Base-by-base conservation (phyloP, 257 asterid species). In the Scutellaria baicalensis region DNA sequence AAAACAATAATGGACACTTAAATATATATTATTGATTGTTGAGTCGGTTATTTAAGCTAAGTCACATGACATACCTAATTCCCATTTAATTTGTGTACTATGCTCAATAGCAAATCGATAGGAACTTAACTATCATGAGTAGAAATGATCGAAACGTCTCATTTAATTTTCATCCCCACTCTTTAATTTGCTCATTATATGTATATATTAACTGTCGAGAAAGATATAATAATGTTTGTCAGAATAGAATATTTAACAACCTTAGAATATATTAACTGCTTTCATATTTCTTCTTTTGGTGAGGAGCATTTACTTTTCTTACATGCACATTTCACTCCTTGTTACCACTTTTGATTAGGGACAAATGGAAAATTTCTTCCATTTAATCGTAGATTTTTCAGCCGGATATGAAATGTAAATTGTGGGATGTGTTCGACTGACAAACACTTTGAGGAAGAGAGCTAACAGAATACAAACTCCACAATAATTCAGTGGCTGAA, bases 21-120 rank as follows among this genome's bases (percentile, higher is more conserved):
- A 27, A 27, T 27, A 27, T 2, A 27, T 27, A 27, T 27, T 27
- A 27, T 42, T 47, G 31, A 33, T 18, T 1, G 38, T 10, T 1
- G 33, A 51, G 71, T 64, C 71, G 71, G 74, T 74, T 62, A 75
- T 75, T 79, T 52, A 75, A 79, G 62, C 54, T 10, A 47, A 17
- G 69, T 70, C 75, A 45, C 77, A 66, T 70, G 74, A 64, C 42
- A 64, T 21, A 40, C 66, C 60, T 47, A 74, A 49, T 69, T 56
- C 50, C 14, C 51, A 62, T 64, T 31, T 57, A 48, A 0, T 40
- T 17, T 6, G 7, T 67, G 75, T 72, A 77, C 71, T 67, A 13
- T 9, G 17, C 23, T 8, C 18, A 31, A 71, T 40, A 49, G 52
- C 18, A 6, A 45, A 69, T 49, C 6, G 50, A 4, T 8, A 68